Percentiles rank a stretch among this genome's conserved stretches.
phyloP scores from a whole-genome alignment of 2,329 filamentous ascomycete species.

The Aureobasidium sp. region DNA sequence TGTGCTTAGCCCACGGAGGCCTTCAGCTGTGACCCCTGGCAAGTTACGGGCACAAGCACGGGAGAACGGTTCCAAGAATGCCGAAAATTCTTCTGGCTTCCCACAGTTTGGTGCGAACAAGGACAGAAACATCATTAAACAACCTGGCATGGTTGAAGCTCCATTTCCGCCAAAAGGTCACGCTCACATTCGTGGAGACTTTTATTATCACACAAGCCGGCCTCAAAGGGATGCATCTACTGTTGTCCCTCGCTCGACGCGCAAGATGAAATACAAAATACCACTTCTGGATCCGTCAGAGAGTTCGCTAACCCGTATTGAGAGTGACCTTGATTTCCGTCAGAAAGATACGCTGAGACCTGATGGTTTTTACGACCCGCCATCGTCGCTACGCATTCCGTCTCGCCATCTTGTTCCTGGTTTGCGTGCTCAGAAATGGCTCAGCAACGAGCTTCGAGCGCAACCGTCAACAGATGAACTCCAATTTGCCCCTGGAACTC shows the following conservation, averaged over 20 bases:
- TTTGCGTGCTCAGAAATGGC: constrained; percentile 27
- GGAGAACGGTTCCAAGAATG: constrained; percentile 19
- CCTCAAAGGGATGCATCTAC: background rate
- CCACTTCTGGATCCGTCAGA: constrained; percentile 24
- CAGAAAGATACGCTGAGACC: constrained; percentile 5
- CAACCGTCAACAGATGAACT: background rate
- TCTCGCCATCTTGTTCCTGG: constrained; percentile 28
- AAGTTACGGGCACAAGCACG: constrained; percentile 35
- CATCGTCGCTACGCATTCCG: constrained; percentile 23
- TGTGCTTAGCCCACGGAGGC: constrained; percentile 24
- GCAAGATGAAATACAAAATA: constrained; percentile 35
- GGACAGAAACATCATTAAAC: constrained; percentile 41
- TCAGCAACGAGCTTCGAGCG: background rate
- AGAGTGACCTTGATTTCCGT: constrained; percentile 25
- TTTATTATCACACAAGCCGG: background rate
- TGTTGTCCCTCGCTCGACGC: constrained; percentile 16
- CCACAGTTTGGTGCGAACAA: constrained; percentile 16
- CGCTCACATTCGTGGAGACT: constrained; percentile 54
- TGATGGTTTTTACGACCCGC: constrained; percentile 17
- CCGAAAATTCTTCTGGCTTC: constrained; percentile 23
- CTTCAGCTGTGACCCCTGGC: constrained; percentile 40
- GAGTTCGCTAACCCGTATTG: constrained; percentile 16
- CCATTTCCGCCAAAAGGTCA: constrained; percentile 65
- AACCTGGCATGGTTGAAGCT: constrained; percentile 60
- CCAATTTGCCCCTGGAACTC: background rate